Base-by-base conservation (phyloP, 1,284 basidiomycete species). In the Chondrostereum purpureum region DNA sequence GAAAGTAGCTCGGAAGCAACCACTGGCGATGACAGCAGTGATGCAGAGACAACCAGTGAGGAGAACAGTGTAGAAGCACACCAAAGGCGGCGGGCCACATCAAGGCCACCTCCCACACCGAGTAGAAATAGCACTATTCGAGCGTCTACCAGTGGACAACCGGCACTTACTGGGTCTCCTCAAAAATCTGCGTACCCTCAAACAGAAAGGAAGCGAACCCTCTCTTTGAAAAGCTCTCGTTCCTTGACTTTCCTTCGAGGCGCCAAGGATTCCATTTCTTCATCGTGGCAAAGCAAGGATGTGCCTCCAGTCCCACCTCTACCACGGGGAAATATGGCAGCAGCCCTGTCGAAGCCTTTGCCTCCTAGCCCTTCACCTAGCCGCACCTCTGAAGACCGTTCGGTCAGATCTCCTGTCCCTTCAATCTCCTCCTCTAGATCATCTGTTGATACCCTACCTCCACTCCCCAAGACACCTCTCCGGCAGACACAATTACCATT, bases 211-310 rank as follows among this genome's bases (percentile, higher is more conserved):
- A 60, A 63, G 50, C 65, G 71, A 38, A 64, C 73, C 1, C 44
- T 69, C 33, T 75, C 74, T 5, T 60, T 78, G n/a, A 70, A 63
- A 44, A 61, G 59, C n/a, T 59, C 64, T 20, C 66, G 64, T 46
- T 77, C 74, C 10, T 61, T 71, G 57, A 68, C 57, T 27, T 56
- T 59, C 20, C 48, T n/a, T n/a, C n/a, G n/a, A n/a, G n/a, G 54
- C 17, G 53, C 39, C 51, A 44, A 39, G 51, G 55, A 20, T 4
- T 41, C 46, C 8, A 53, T 50, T 42, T 57, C 57, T n/a, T 24
- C 59, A 13, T 53, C 53, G 3, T 56, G 62, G 39, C 57, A 54
- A 14, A 65, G 56, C 42, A 54, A 65, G 14, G 66, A 68, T 21
- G 63, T 69, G 4, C 69, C 75, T 19, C 63, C 67, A 19, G 54